These are phyloP conservation scores for Rutstroemia sydowiana DNA, from an alignment of 2,329 filamentous ascomycete species.

Conservation along the genomic window DNA sequence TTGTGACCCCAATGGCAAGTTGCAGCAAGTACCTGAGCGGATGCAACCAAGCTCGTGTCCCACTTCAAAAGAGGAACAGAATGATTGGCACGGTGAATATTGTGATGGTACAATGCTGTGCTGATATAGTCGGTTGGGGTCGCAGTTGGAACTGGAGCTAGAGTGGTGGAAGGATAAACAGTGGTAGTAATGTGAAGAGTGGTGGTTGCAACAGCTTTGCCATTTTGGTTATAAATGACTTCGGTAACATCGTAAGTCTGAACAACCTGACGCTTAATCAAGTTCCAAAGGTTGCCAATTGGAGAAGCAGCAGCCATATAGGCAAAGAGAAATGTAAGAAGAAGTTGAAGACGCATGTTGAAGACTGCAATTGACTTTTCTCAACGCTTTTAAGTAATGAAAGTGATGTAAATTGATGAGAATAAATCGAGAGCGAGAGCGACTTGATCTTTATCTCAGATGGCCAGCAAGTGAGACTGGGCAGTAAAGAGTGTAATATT, in stretches of 20 bases:
- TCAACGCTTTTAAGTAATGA: background rate
- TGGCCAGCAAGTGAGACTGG: background rate
- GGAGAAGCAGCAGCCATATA: constrained; percentile 5
- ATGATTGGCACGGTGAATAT: constrained; percentile 10
- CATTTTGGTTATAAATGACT: constrained; percentile 4
- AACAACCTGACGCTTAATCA: constrained; percentile 1
- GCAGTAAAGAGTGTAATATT: background rate
- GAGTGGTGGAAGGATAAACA: constrained; percentile 7
- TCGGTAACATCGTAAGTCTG: constrained; percentile 8
- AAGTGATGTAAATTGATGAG: background rate
- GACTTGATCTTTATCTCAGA: background rate
- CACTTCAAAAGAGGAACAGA: constrained; percentile 6
- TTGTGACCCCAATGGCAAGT: constrained; percentile 33
- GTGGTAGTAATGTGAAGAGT: constrained; percentile 5
- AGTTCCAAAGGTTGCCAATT: background rate
- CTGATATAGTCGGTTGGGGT: constrained; percentile 10
- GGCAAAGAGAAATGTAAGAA: constrained; percentile 1
- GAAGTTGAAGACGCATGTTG: constrained; percentile 9
- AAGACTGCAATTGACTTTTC: background rate
- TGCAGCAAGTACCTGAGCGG: constrained; percentile 10
- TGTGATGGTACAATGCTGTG: constrained; percentile 10
- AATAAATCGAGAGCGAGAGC: background rate
- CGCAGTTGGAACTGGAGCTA: constrained; percentile 7
- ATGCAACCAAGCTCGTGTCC: constrained; percentile 7
- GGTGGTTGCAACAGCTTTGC: constrained; percentile 5